Evolutionary conservation across 495 filamentous ascomycete species (phyloP).

Genomic region (Penicillium canescens): DNA sequence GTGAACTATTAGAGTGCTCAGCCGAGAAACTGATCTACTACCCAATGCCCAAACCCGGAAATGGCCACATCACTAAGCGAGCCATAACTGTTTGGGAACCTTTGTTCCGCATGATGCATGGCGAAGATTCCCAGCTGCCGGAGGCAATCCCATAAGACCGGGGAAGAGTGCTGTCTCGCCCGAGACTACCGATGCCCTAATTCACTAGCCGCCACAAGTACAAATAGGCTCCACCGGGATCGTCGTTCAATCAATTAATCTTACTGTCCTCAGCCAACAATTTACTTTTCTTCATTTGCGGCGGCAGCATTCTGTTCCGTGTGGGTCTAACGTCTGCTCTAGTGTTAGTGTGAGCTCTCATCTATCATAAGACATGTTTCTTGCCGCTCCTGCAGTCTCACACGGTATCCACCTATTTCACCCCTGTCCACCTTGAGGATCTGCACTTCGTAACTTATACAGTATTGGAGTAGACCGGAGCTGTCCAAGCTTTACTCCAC

Average conservation of each 20-base stretch:
- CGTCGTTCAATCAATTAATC: background rate
- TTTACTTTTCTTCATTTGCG: background rate
- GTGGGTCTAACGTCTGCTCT: background rate
- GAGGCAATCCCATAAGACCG: conserved; percentile 24
- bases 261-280: background rate
- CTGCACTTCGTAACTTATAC: background rate
- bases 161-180: background rate
- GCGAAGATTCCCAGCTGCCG: conserved; percentile 23
- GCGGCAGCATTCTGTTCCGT: background rate
- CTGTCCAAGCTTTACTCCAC: too few relatives aligned
- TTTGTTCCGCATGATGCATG: conserved; percentile 29
- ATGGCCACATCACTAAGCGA: conserved; percentile 27
- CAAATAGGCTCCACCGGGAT: background rate
- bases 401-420: background rate
- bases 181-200: background rate
- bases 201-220: background rate
- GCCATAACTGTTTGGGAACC: conserved; percentile 34
- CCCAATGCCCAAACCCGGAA: conserved; percentile 20
- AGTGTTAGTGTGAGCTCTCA: background rate
- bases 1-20: conserved; percentile 29
- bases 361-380: background rate
- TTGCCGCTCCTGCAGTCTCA: background rate
- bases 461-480: background rate
- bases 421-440: background rate
- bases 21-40: conserved; percentile 27